Evolutionary conservation across 2,329 filamentous ascomycete genomes (phyloP), one percentile per base, ranked within the genome.

Genomic region (Diaporthe ampelina): DNA sequence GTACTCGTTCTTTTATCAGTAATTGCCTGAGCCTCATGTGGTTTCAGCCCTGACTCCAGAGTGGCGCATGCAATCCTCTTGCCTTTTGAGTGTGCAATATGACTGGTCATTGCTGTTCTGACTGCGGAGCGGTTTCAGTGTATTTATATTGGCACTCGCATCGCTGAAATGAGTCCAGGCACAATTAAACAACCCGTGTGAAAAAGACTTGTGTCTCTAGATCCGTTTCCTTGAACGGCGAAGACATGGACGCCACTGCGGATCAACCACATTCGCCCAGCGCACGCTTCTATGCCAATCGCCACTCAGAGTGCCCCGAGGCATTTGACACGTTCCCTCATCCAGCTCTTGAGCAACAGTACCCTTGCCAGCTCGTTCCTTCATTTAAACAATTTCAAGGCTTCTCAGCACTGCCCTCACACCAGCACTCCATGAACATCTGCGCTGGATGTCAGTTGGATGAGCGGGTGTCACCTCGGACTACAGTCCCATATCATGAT

Each of bases 11-110:
- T 76, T 76, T 74, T 54, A 63, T 35, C 40, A 61, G 32, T 13
- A 29, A 69, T 63, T 68, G 58, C 54, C 32, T 58, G 54, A 73
- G 65, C 67, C 70, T 73, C 70, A 72, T 68, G 24, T 73, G 21
- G 73, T 76, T 70, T 75, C 70, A 76, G 72, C 70, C 67, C 24
- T 73, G 69, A 69, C 59, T 71, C 43, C 32, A 56, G 19, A 68
- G 56, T n/a, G 43, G 59, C 61, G 68, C 63, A 63, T 65, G 45
- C 54, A n/a, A 58, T 48, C 48, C 50, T 63, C 59, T 15, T 50
- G 54, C 17, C 54, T 26, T 75, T 73, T 50, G 67, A 32, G 52
- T 67, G 29, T 56, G 37, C 19, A 57, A 37, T 63, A 61, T 40
- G 63, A 59, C 71, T 70, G 61, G 37, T 40, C 52, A 37, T 61